These are phyloP conservation scores for Aphanoascus verrucosus DNA, from an alignment of 2,329 filamentous ascomycete genomes.

Conservation along the genomic window DNA sequence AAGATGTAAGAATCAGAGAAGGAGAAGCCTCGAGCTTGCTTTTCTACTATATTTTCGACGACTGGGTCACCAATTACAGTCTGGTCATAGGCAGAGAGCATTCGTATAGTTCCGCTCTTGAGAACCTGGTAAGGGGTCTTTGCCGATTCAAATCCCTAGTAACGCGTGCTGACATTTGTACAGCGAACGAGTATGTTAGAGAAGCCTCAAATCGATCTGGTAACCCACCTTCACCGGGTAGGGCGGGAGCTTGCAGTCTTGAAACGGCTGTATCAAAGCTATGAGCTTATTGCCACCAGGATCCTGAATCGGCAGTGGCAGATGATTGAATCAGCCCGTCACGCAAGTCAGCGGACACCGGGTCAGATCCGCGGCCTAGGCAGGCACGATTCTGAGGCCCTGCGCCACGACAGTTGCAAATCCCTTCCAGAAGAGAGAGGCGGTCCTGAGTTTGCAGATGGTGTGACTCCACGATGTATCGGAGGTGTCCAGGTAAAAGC, in stretches of 20 bases:
- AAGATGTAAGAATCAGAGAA: slow-evolving; percentile 29
- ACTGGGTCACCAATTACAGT: slow-evolving; percentile 54
- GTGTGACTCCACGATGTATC: slow-evolving; percentile 6
- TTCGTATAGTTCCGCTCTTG: slow-evolving; percentile 40
- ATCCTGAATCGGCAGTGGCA: slow-evolving; percentile 44
- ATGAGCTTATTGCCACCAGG: slow-evolving; percentile 52
- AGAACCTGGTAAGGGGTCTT: slow-evolving; percentile 36
- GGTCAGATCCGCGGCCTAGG: slow-evolving; percentile 3
- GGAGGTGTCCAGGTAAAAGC: slow-evolving; percentile 35
- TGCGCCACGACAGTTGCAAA: slow-evolving; percentile 4
- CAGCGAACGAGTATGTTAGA: slow-evolving; percentile 47
- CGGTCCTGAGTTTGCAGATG: slow-evolving; percentile 6
- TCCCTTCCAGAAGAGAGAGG: slow-evolving; percentile 6
- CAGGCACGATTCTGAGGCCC: background rate
- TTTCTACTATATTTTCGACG: slow-evolving; percentile 58
- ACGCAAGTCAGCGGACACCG: slow-evolving; percentile 11
- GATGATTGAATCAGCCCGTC: slow-evolving; percentile 28
- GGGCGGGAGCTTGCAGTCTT: slow-evolving; percentile 51
- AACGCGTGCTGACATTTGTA: background rate
- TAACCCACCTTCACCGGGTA: slow-evolving; percentile 47
- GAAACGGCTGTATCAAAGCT: slow-evolving; percentile 52
- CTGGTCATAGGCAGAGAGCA: slow-evolving; percentile 49
- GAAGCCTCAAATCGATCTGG: slow-evolving; percentile 36
- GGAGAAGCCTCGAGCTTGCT: slow-evolving; percentile 50
- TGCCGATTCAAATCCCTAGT: background rate